These are phyloP conservation scores for Xylariaceae sp. DNA, from an alignment of 2,329 filamentous ascomycete genomes.

Conservation along the genomic window DNA sequence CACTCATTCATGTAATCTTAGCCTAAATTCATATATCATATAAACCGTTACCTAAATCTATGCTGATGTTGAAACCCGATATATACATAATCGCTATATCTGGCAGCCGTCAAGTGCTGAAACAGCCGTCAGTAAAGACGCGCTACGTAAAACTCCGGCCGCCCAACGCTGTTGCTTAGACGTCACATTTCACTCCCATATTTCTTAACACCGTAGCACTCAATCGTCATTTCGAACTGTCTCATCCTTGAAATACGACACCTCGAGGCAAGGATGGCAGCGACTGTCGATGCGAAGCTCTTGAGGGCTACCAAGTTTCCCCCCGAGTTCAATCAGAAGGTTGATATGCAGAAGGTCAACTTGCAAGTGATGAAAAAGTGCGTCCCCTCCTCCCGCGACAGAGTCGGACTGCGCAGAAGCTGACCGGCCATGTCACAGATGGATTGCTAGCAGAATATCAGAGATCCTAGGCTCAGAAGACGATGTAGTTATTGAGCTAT, in stretches of 20 bases:
- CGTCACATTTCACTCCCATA: conserved; percentile 32
- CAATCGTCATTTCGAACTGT: neutral
- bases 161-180: no score
- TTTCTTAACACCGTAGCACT: neutral
- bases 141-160: no score
- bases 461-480: conserved; percentile 92
- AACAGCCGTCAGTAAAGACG: no score
- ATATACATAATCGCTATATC: no score
- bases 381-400: conserved; percentile 15
- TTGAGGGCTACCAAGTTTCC: conserved; percentile 93
- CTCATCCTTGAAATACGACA: no score
- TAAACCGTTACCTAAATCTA: no score
- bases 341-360: conserved; percentile 97
- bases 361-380: conserved; percentile 97
- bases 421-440: conserved; percentile 59
- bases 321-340: conserved; percentile 89
- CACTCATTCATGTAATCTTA: no score
- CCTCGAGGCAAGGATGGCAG: conserved; percentile 64
- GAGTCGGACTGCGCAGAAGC: conserved; percentile 2
- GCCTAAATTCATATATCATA: no score
- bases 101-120: no score
- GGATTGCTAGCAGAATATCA: conserved; percentile 88
- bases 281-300: conserved; percentile 86
- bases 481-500: conserved; percentile 91
- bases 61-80: no score